These are phyloP conservation scores for Monilinia vaccinii-corymbosi DNA, from an alignment of 2,329 filamentous ascomycete species.

Conservation along the genomic window DNA sequence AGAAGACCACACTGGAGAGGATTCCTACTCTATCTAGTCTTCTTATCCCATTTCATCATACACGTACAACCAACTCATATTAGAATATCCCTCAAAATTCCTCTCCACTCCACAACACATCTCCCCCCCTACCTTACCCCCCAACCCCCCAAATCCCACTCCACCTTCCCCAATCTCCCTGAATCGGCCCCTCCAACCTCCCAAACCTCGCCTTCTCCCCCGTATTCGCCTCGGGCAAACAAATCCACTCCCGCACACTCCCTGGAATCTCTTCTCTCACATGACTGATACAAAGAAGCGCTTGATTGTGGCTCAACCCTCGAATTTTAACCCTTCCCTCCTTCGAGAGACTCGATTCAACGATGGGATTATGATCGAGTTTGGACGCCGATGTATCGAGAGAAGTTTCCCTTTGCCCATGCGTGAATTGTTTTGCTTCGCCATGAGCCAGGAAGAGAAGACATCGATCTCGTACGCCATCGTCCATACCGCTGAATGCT, in stretches of 20 bases:
- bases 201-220: slow-evolving; percentile 54
- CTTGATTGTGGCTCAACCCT: slow-evolving; percentile 63
- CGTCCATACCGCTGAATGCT: slow-evolving; percentile 79
- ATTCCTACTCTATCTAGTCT: no score
- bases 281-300: slow-evolving; percentile 87
- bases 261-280: slow-evolving; percentile 83
- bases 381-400: neutral
- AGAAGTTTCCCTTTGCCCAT: neutral
- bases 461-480: slow-evolving; percentile 75
- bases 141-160: slow-evolving; percentile 48
- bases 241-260: slow-evolving; percentile 75
- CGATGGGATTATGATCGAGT: slow-evolving; percentile 20
- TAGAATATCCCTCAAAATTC: no score
- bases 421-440: slow-evolving; percentile 37
- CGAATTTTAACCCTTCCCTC: slow-evolving; percentile 41
- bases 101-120: no score
- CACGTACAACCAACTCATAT: no score
- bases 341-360: slow-evolving; percentile 39
- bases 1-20: no score
- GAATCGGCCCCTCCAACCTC: slow-evolving; percentile 50
- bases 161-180: slow-evolving; percentile 50
- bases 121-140: no score
- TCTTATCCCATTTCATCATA: no score
- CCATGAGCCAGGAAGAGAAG: slow-evolving; percentile 67
- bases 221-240: slow-evolving; percentile 67